Base-by-base conservation (phyloP, 305 asterid species). In the Fraxinus nigra region DNA sequence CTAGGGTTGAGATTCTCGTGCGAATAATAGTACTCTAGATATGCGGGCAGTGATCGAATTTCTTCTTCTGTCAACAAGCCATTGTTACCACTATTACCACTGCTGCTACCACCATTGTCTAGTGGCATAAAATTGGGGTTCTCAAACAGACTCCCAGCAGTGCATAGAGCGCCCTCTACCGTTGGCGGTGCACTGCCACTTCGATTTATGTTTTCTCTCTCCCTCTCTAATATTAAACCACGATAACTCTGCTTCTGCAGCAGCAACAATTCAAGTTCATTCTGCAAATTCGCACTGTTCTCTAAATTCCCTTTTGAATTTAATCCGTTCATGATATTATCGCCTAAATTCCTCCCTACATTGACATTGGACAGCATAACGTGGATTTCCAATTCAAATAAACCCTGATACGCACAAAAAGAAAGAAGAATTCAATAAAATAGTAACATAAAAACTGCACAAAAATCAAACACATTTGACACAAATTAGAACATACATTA, bases 101-200 rank as follows among this genome's bases (percentile, higher is more conserved):
- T 30, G 74, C 79, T 78, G 20, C 82, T 63, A 78, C 87, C 75
- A 76, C 73, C 67, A 46, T 72, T 80, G 67, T 80, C 86, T 28
- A 84, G 74, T 69, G 83, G 84, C 5, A 81, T 72, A 26, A 86
- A 85, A 87, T 88, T 88, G 4, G 93, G 91, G 54, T 85, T 80
- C 69, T 82, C 74, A 20, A 85, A 85, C 11, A 94, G 88, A 83
- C 92, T 87, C 59, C 92, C 92, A 20, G 90, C 91, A 10, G 93
- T 89, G 65, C 83, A 88, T 38, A 92, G 70, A 1, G 99, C 92
- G 38, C 94, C 97, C 80, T 91, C 97, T 13, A 92, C 89, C 0
- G 92, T 85, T 16, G 98, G 98, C 10, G 97, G 98, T 7, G 97
- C 98, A 75, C 98, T 93, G 16, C 97, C 98, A 76, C 98, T 93